Conservation (phyloP, 306 rosid species). For the Citrullus mucosospermus region DNA sequence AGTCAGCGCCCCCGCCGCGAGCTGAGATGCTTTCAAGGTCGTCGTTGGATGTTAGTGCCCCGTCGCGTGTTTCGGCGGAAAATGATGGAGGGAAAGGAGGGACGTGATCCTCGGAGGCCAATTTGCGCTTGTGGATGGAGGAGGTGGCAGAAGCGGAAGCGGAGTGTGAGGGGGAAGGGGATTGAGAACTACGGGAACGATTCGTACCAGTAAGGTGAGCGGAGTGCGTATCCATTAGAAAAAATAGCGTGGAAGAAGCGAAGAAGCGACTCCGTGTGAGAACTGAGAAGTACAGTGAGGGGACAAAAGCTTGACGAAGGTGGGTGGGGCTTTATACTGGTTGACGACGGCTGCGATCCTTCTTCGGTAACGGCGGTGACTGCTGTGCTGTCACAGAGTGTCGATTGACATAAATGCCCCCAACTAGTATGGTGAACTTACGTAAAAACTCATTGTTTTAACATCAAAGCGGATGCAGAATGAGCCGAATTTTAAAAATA, state of each 20-base stretch:
- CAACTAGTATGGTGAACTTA: no score
- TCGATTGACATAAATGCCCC: background rate
- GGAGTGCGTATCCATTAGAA: constrained; percentile 56
- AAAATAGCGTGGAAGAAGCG: background rate
- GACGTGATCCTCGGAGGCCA: constrained; percentile 67
- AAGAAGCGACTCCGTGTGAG: background rate
- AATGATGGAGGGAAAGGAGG: constrained; percentile 92
- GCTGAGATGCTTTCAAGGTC: constrained; percentile 96
- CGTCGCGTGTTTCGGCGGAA: constrained; percentile 88
- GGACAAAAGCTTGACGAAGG: background rate
- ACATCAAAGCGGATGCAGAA: no score
- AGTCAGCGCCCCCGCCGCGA: constrained; percentile 62
- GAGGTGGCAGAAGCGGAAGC: constrained; percentile 94
- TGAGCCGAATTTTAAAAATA: no score
- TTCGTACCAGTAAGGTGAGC: constrained; percentile 62
- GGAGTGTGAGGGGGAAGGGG: constrained; percentile 92
- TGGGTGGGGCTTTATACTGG: background rate
- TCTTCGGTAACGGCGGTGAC: background rate
- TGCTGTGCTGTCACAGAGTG: background rate
- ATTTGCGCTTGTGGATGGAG: constrained; percentile 78
- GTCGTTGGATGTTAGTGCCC: constrained; percentile 79
- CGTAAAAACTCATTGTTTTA: no score
- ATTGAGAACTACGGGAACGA: constrained; percentile 81
- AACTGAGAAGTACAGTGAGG: background rate
- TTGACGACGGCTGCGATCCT: background rate